Percentiles rank a stretch among this genome's conserved stretches.
Conservation (phyloP, 1,139 yeast genomes). For the Zygotorulaspora mrakii region DNA sequence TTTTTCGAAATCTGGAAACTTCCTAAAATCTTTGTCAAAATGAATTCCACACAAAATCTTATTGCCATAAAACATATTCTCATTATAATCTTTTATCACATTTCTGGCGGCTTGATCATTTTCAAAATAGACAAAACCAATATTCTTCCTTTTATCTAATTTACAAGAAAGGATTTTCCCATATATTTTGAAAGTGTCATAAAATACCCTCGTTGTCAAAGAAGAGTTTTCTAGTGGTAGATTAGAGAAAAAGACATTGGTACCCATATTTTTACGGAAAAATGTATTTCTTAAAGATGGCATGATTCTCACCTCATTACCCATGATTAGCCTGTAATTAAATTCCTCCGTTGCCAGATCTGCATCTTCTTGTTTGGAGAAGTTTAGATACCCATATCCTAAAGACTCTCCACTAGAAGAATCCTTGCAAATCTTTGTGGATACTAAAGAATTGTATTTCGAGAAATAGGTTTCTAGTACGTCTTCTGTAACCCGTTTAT, state of each 20-base stretch:
- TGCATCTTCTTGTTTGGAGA: slow-evolving; percentile 39
- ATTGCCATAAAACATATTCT: slow-evolving; percentile 33
- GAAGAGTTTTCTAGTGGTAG: slow-evolving; percentile 37
- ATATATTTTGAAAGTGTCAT: slow-evolving; percentile 41
- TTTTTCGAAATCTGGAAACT: slow-evolving; percentile 32
- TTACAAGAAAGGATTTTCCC: slow-evolving; percentile 48
- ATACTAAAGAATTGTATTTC: slow-evolving; percentile 40
- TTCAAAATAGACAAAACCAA: slow-evolving; percentile 47
- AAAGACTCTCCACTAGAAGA: slow-evolving; percentile 41
- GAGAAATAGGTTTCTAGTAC: slow-evolving; percentile 39
- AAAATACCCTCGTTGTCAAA: slow-evolving; percentile 42
- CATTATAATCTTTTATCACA: slow-evolving; percentile 41
- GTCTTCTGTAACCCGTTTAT: slow-evolving; percentile 40
- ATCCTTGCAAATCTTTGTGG: slow-evolving; percentile 47
- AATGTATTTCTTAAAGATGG: slow-evolving; percentile 42
- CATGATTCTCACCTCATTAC: slow-evolving; percentile 50
- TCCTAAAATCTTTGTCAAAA: slow-evolving; percentile 41
- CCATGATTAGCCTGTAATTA: slow-evolving; percentile 42
- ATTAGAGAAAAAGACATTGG: slow-evolving; percentile 39
- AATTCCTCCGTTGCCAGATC: slow-evolving; percentile 42
- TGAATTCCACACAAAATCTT: slow-evolving; percentile 43
- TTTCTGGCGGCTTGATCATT: slow-evolving; percentile 40
- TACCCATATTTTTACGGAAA: slow-evolving; percentile 32
- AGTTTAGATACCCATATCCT: slow-evolving; percentile 53
- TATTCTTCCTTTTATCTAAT: slow-evolving; percentile 40